Evolutionary conservation across 1,139 yeast species (phyloP), one percentile per base, ranked within the genome.

Genomic region (Scheffersomyces stambukii): DNA sequence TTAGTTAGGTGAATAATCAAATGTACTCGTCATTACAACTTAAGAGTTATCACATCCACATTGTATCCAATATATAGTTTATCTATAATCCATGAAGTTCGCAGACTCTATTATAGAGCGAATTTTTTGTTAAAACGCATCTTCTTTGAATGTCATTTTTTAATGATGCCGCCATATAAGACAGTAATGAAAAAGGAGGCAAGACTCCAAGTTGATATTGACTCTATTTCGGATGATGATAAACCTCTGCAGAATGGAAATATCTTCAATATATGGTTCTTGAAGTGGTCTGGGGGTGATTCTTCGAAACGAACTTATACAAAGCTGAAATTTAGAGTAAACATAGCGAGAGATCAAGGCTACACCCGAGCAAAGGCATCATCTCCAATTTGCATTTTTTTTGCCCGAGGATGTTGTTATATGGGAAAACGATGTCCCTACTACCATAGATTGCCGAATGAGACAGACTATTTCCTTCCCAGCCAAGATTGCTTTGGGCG

Each of bases 401-500:
- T 86, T 59, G 91, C 95, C 5, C 72, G 89, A 32, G 98, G 98
- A 0, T 73, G 85, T 52, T 91, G 98, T 50, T 72, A 77, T 31
- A 66, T 75, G 39, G 97, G 96, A 4, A 70, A 69, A 33, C 70
- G 75, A 28, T 91, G 98, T 53, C 72, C 70, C 19, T 88, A 77
- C 51, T 58, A 81, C 27, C 98, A 91, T 53, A 62, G 96, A 27
- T 50, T 84, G 10, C 98, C 98, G 0, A 54, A 51, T 1, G 51
- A 58, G 1, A 30, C 37, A 1, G 80, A 75, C 36, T 52, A 57
- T 24, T 60, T 62, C 34, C 66, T 79, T 1, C 72, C 78, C 8
- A 79, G 86, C 2, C 75, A 78, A 22, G 98, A 91, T 55, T 89
- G 97, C 46, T 91, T 91, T 64, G 97, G 97, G 0, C 63, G 98